phyloP scores from a whole-genome alignment of 768 basidiomycete genomes.

The Kwoniella dejecticola region DNA sequence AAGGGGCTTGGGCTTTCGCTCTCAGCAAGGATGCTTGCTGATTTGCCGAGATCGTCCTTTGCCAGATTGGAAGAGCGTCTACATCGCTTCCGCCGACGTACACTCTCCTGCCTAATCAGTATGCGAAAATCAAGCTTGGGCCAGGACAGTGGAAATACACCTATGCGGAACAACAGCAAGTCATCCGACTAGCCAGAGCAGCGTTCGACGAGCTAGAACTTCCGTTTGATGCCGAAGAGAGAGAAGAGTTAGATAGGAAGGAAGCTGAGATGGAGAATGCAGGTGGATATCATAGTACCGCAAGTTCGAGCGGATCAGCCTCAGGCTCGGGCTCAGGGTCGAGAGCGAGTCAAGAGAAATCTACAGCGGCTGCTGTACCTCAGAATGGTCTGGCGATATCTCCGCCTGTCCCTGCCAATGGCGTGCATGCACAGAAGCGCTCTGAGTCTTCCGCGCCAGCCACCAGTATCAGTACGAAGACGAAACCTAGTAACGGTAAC shows the following conservation, averaged over 20 bases:
- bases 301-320: conserved; percentile 2
- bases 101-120: conserved; percentile 40
- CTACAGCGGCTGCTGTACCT: not conserved
- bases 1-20: no score
- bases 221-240: conserved; percentile 36
- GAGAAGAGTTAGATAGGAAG: conserved; percentile 37
- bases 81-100: conserved; percentile 25
- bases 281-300: conserved; percentile 16
- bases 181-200: conserved; percentile 30
- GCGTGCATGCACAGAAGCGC: not conserved
- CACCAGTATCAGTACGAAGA: not conserved
- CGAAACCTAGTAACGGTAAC: conserved; percentile 9
- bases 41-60: not conserved
- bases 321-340: no score
- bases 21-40: not conserved
- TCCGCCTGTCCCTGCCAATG: conserved; percentile 2
- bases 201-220: conserved; percentile 47
- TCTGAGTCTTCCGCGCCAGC: not conserved
- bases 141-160: conserved; percentile 41
- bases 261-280: conserved; percentile 23
- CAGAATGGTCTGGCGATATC: not conserved
- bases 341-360: not conserved
- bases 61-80: conserved; percentile 35
- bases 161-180: conserved; percentile 29
- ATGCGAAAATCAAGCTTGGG: conserved; percentile 46